A percentile compares a stretch with the other conserved stretches of the same genome.
Conservation (phyloP, 78 protist genomes). For the Cavenderia fasciculata region DNA sequence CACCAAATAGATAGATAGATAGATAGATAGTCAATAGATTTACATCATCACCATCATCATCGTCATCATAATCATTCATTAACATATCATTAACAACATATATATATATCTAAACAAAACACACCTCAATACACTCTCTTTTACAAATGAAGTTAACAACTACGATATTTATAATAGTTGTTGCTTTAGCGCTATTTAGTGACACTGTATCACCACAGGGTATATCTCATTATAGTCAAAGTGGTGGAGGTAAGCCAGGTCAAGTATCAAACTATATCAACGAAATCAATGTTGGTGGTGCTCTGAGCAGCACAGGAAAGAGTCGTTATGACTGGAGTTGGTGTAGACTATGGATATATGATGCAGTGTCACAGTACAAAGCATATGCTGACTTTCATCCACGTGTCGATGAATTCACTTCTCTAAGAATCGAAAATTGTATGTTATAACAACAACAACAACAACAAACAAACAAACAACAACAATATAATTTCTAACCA, state of each 20-base stretch:
- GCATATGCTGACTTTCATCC: slow-evolving; percentile 40
- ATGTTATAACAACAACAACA: neutral
- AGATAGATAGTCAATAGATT: too few species aligned
- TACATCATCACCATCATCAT: too few species aligned
- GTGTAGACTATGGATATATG: neutral
- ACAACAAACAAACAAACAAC: neutral
- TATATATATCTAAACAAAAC: too few species aligned
- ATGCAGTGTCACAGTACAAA: neutral
- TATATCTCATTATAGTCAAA: neutral
- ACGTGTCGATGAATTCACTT: slow-evolving; percentile 58
- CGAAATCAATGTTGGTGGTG: neutral
- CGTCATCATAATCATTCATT: too few species aligned
- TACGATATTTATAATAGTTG: too few species aligned
- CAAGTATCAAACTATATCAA: neutral
- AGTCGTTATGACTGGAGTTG: slow-evolving; percentile 26
- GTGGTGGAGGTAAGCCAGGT: neutral
- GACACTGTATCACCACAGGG: too few species aligned
- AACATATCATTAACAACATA: too few species aligned
- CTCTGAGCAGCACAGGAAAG: neutral
- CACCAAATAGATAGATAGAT: too few species aligned
- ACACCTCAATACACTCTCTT: too few species aligned
- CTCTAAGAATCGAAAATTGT: slow-evolving; percentile 13
- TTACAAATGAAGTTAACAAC: too few species aligned
- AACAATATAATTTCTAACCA: neutral
- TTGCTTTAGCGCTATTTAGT: too few species aligned